Base-by-base conservation (phyloP, 2,329 filamentous ascomycete species). In the Dactylellina haptotyla region DNA sequence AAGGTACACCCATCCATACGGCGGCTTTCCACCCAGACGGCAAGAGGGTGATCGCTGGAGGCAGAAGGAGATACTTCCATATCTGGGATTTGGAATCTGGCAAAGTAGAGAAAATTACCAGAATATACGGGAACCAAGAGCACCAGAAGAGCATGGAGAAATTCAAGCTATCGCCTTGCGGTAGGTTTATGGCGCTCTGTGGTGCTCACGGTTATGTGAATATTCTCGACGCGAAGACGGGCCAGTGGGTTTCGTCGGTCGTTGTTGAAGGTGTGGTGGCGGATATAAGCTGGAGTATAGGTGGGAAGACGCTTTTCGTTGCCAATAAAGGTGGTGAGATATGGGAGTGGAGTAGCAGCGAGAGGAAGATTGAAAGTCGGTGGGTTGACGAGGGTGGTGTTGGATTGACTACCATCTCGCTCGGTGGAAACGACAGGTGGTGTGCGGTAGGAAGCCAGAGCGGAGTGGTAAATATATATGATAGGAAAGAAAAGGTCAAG, bases 331-430 rank as follows among this genome's bases (percentile, higher is more conserved):
- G 91, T 76, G 95, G 95, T 23, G 91, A 96, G 79, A 87, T 98
- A 4, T 93, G 91, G 59, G 95, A 99, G 83, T 99, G 92, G 87
- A 90, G 88, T 79, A 84, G 96, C 70, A 83, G 84, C 20, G 82
- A 86, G 23, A 86, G 85, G 66, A 86, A 88, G 9, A 90, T 96
- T 58, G 79, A 97, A 0, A 91, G 88, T 2, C 83, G 93, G 59
- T 99, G 95, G 95, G 85, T 87, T 53, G 95, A 99, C 78, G 92
- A 97, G 78, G 95, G 95, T 72, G 91, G 90, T 30, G 88, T 96
- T 14, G 93, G 90, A 61, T 93, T 90, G 10, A 96, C 93, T 0
- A 90, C 91, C 16, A 83, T 99, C 61, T 87, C 88, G 1, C 85
- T 98, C 2, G 94, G 95, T 32, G 91, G 90, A 2, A 89, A 89